Evolutionary conservation across 116 monocot species (phyloP).

Genomic region (Cymodocea nodosa): DNA sequence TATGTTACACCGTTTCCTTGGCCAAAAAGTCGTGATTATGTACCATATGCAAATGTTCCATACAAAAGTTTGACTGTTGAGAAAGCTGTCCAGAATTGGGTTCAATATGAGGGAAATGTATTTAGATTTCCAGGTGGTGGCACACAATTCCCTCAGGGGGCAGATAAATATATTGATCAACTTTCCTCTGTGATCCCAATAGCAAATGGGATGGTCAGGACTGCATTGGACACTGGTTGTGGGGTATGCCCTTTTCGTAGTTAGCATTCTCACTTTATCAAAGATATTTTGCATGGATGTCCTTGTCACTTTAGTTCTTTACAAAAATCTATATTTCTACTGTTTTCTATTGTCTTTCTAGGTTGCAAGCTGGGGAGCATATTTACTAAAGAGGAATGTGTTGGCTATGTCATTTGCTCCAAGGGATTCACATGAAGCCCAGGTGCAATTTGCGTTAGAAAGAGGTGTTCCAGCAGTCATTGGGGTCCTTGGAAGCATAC

Average conservation of each 20-base stretch:
- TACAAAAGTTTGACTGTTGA: conserved; percentile 85
- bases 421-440: conserved; percentile 78
- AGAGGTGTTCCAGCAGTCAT: conserved; percentile 79
- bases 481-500: conserved; percentile 70
- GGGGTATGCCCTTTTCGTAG: conserved; percentile 37
- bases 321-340: background rate
- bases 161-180: conserved; percentile 65
- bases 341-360: conserved; percentile 3
- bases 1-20: conserved; percentile 75
- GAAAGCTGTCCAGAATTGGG: conserved; percentile 88
- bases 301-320: background rate
- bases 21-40: conserved; percentile 78
- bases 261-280: background rate
- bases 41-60: conserved; percentile 65
- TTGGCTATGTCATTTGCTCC: conserved; percentile 87
- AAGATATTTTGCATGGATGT: background rate
- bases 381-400: conserved; percentile 54
- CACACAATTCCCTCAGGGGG: conserved; percentile 79
- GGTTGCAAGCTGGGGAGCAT: conserved; percentile 87
- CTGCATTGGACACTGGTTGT: conserved; percentile 74
- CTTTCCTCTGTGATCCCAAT: conserved; percentile 71
- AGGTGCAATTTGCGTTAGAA: conserved; percentile 78
- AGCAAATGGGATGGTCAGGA: conserved; percentile 53
- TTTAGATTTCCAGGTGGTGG: conserved; percentile 82
- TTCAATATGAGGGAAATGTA: conserved; percentile 62